Evolutionary conservation across 176 grass and related monocot genomes (phyloP), one percentile per base, ranked within the genome.

Genomic region (Chloris gayana): DNA sequence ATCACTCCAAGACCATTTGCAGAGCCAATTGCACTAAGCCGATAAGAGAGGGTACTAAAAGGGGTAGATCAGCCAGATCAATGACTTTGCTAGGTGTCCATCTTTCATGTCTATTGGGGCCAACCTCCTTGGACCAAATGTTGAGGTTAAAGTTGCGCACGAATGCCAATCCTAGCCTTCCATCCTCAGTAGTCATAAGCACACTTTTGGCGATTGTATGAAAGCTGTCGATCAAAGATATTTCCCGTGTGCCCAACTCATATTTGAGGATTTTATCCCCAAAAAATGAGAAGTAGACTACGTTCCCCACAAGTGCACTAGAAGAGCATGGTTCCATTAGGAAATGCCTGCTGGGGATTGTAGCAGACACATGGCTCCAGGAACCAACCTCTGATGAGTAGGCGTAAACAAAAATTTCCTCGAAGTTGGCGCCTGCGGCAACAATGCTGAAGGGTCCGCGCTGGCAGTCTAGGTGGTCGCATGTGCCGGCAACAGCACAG

Each of bases 111-210:
- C 18, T 38, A 0, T 45, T 12, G 0, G n/a, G 10, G 18, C 12
- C 44, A 32, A 24, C 60, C 47, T 81, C 67, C 27, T 5, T 26
- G 0, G 68, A 72, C 68, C 54, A 81, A 9, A 72, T 8, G 39
- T 63, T 7, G 27, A 81, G 30, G 2, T 58, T 47, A 19, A 6
- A 60, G 5, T 32, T 27, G 2, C 31, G 9, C 19, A 72, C 27
- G 12, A 24, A 27, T 14, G 67, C 67, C 2, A 81, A 14, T 18
- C 53, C 67, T 4, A 62, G 38, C 22, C 7, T 5, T 5, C 68
- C 79, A 42, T 72, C 54, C 21, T 81, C 79, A 1, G 56, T 30
- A 22, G 38, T 21, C 29, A 72, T 19, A 39, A 81, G 68, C 39
- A 44, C 21, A 42, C 0, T 9, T 0, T 3, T 1, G 5, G 4